Evolutionary conservation across 2,329 filamentous ascomycete genomes (phyloP), one percentile per base, ranked within the genome.

Genomic region (Sporothrix phasma): DNA sequence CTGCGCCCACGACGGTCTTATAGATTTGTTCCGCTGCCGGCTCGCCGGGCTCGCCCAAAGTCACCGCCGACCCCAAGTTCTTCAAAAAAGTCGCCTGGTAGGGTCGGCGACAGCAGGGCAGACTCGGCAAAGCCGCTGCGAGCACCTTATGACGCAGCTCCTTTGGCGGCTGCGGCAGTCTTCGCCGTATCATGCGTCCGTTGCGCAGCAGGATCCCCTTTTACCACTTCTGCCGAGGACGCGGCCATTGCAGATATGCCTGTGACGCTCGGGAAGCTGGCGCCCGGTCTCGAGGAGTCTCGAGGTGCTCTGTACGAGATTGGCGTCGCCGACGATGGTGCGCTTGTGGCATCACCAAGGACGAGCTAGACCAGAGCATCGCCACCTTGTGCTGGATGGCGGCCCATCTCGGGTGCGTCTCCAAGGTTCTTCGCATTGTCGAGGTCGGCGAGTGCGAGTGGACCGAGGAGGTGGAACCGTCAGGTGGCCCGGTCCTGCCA

Each of bases 131-230:
- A 86, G 92, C 69, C 84, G 94, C 53, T 80, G 97, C 17, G 88
- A 96, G 72, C 91, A 97, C 71, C 78, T 99, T 67, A 99, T 93
- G 0, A 99, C 94, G 0, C 94, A 99, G 74, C 80, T 99, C 26
- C 78, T 99, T 6, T 99, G 94, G 94, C 84, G 94, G 58, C 76
- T 99, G 64, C 92, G 97, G 73, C 94, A 99, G 73, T 97, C 93
- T 1, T 96, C 90, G 8, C 90, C 92, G 0, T 90, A 95, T 73
- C 92, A 97, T 76, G 86, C 89, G 1, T 89, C 89, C 7, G 89
- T 89, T 26, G 88, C 88, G 4, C 86, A 85, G 24, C 68, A 70
- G 3, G 87, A 90, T 65, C 79, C 91, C 17, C 84, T 92, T 10
- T 77, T 96, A 29, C 92, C 92, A 0, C 83, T 85, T 66, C 64